These are phyloP conservation scores for Austroboletus novae-zelandiae DNA, from an alignment of 1,284 basidiomycete species.

Conservation along the genomic window DNA sequence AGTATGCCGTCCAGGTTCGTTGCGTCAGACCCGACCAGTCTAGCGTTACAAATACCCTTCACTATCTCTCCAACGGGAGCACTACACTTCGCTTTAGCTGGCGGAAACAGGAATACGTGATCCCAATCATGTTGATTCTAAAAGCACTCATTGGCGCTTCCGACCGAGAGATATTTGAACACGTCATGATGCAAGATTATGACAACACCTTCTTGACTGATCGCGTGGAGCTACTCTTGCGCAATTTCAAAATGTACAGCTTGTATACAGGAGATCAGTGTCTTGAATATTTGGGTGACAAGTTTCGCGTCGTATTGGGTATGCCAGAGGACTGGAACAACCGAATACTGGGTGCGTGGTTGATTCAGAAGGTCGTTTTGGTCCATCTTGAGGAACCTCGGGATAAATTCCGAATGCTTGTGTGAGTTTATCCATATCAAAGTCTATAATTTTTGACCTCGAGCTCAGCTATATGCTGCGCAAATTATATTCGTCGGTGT, in stretches of 20 bases:
- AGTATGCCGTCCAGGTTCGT: constrained; percentile 93
- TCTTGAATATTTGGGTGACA: constrained; percentile 95
- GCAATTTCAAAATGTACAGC: constrained; percentile 93
- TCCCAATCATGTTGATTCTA: constrained; percentile 95
- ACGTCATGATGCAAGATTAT: constrained; percentile 96
- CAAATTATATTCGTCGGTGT: constrained; percentile 93
- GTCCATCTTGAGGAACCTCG: constrained; percentile 89
- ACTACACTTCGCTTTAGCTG: constrained; percentile 96
- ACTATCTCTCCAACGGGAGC: constrained; percentile 96
- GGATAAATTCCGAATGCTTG: constrained; percentile 96
- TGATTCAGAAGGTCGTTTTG: constrained; percentile 85
- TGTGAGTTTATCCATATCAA: constrained; percentile 46
- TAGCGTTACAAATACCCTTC: constrained; percentile 91
- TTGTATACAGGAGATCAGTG: constrained; percentile 92
- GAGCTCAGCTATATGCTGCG: constrained; percentile 85
- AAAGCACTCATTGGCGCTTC: constrained; percentile 94
- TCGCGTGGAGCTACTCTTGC: constrained; percentile 95
- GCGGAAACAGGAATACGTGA: constrained; percentile 99
- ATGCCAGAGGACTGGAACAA: constrained; percentile 95
- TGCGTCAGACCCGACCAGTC: constrained; percentile 92
- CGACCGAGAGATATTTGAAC: constrained; percentile 97
- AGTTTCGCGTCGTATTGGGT: constrained; percentile 91
- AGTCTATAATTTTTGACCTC: constrained; percentile 12
- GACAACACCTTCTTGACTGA: constrained; percentile 98
- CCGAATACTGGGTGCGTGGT: constrained; percentile 77